Conservation (phyloP, 129 eudicot species). For the Helichrysum umbraculigerum region DNA sequence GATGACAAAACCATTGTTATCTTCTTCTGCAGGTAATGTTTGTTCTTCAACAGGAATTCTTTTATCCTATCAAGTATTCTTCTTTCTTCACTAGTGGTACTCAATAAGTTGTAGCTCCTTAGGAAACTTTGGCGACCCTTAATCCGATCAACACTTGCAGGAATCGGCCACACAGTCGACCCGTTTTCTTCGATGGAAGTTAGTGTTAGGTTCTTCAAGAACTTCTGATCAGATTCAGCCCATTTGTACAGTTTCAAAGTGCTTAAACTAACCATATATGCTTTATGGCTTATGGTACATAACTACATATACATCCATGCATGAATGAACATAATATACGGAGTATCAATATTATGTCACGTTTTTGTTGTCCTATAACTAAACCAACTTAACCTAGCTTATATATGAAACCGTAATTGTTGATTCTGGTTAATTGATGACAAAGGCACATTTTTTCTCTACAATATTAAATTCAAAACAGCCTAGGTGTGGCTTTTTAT, state of each 20-base stretch:
- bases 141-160: background rate
- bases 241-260: background rate
- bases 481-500: too few species aligned
- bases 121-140: background rate
- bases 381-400: background rate
- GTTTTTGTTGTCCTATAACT: background rate
- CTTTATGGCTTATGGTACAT: background rate
- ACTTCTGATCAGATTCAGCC: constrained; percentile 11
- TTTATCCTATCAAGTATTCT: background rate
- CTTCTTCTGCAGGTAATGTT: constrained; percentile 9
- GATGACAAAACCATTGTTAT: background rate
- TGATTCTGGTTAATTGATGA: background rate
- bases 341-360: too few species aligned
- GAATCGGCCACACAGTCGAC: background rate
- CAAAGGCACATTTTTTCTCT: too few species aligned
- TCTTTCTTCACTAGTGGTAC: background rate
- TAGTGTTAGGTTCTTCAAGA: background rate
- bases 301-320: background rate
- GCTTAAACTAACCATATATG: background rate
- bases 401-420: background rate
- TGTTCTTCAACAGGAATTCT: background rate
- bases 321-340: background rate
- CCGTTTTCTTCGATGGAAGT: background rate
- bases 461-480: too few species aligned
- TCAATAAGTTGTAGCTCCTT: background rate